Evolutionary conservation across 2,329 filamentous ascomycete genomes (phyloP).

Genomic region (Xylaria multiplex): DNA sequence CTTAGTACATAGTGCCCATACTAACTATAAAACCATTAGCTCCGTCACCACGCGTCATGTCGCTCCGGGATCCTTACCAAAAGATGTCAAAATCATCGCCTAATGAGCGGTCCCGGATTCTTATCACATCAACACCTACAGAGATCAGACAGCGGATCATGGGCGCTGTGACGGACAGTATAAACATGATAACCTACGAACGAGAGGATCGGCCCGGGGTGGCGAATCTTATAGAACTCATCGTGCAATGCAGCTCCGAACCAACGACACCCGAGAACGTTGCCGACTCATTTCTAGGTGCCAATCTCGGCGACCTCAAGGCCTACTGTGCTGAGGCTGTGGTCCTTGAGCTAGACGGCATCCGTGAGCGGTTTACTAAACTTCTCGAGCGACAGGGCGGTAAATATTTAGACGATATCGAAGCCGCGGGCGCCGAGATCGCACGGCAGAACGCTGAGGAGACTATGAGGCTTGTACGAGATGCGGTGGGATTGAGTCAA

Average conservation of each 20-base stretch:
- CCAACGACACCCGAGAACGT: conserved; percentile 48
- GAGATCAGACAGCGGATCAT: conserved; percentile 76
- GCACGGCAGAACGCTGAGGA: conserved; percentile 70
- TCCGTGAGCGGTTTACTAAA: conserved; percentile 61
- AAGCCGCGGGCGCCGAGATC: conserved; percentile 65
- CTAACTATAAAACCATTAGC: conserved; percentile 55
- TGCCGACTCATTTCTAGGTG: conserved; percentile 49
- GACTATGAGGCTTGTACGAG: conserved; percentile 65
- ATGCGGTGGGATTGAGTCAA: conserved; percentile 57
- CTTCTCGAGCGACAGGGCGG: conserved; percentile 58
- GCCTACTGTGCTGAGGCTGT: conserved; percentile 69
- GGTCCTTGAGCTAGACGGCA: conserved; percentile 58
- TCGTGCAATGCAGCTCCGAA: conserved; percentile 72
- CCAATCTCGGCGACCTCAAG: conserved; percentile 70
- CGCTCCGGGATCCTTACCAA: conserved; percentile 75
- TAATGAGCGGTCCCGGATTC: conserved; percentile 78
- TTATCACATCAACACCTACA: conserved; percentile 76
- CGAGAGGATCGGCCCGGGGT: conserved; percentile 77
- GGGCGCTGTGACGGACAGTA: conserved; percentile 79
- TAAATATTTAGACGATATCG: conserved; percentile 66
- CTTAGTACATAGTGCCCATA: background rate
- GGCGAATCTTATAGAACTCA: conserved; percentile 83
- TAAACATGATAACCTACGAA: conserved; percentile 76
- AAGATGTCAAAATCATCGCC: conserved; percentile 96
- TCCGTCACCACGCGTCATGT: conserved; percentile 90